Conservation (phyloP, 2,329 filamentous ascomycete species). For the Venturia oleaginea region DNA sequence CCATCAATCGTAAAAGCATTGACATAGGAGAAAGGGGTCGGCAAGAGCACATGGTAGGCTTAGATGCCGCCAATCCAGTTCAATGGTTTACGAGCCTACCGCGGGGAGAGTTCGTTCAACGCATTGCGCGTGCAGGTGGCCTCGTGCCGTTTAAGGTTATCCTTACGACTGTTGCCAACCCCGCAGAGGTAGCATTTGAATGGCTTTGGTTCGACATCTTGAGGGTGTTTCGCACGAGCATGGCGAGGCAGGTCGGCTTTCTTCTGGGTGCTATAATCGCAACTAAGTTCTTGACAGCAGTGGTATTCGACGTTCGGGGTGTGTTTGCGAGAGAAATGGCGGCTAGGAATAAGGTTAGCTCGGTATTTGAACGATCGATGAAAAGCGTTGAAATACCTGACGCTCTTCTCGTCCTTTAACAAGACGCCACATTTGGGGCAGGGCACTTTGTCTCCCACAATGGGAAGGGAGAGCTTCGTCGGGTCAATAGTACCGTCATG, state of each 20-base stretch:
- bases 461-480: neutral
- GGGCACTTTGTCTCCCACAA: neutral
- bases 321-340: neutral
- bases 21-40: neutral
- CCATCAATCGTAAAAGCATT: neutral
- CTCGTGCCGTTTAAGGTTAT: neutral
- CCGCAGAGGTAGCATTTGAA: neutral
- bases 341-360: neutral
- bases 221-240: neutral
- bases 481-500: neutral
- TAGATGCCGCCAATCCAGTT: neutral
- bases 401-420: neutral
- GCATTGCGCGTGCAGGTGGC: neutral
- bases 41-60: neutral
- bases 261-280: neutral
- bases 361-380: too few relatives aligned
- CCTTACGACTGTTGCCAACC: neutral
- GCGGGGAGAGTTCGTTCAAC: neutral
- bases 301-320: neutral
- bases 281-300: neutral
- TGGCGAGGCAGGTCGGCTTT: neutral
- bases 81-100: neutral
- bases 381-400: neutral
- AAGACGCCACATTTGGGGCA: neutral
- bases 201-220: neutral